These are phyloP conservation scores for Symbiodinium pilosum DNA, from an alignment of 73 alveolate species.

Conservation along the genomic window DNA sequence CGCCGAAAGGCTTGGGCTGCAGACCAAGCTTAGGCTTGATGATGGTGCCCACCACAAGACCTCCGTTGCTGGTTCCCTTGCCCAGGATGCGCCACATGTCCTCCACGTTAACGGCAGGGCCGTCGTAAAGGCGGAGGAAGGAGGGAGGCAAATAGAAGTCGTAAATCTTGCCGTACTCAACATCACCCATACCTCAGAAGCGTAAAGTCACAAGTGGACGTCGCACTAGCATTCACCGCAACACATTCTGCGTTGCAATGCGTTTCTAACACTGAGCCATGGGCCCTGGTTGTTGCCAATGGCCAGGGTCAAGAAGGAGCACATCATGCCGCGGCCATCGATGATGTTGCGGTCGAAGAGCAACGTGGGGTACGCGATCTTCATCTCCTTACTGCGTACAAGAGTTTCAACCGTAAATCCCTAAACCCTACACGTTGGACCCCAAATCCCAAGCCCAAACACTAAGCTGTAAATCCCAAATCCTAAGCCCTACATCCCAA, in stretches of 20 bases:
- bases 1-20: slow-evolving; percentile 17
- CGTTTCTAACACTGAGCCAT: too few species aligned
- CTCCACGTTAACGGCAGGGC: slow-evolving; percentile 63
- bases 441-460: too few species aligned
- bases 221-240: too few species aligned
- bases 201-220: too few species aligned
- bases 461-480: not conserved
- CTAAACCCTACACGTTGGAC: too few species aligned
- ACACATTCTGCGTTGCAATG: too few species aligned
- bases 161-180: slow-evolving; percentile 91
- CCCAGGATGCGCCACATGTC: slow-evolving; percentile 91
- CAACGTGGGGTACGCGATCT: too few species aligned
- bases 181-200: slow-evolving; percentile 71
- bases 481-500: not conserved
- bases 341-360: too few species aligned
- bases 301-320: not conserved
- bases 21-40: slow-evolving; percentile 91
- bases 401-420: too few species aligned
- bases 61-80: slow-evolving; percentile 87
- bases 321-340: too few species aligned
- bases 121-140: slow-evolving; percentile 64
- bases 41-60: slow-evolving; percentile 90
- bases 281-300: too few species aligned
- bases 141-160: slow-evolving; percentile 72
- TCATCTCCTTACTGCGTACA: too few species aligned